Conservation (phyloP, 73 alveolate species). For the Uronychia binucleata region DNA sequence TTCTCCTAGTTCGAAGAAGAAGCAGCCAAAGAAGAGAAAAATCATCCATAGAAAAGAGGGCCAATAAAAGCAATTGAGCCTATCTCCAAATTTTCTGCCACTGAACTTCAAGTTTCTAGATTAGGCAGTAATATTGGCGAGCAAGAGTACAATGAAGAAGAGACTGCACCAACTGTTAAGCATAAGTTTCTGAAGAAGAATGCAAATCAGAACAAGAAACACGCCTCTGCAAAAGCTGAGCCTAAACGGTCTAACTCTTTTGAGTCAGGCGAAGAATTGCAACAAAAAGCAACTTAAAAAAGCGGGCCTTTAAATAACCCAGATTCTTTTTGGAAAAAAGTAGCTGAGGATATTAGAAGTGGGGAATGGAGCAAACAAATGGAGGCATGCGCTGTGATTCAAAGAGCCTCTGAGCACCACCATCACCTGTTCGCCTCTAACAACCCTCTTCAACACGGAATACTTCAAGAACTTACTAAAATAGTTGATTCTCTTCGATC, state of each 20-base stretch:
- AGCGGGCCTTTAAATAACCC: constrained; percentile 8
- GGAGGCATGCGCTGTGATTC: background rate
- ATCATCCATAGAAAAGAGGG: background rate
- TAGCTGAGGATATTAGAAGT: background rate
- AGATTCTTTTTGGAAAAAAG: background rate
- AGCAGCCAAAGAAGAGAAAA: background rate
- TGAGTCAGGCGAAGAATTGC: background rate
- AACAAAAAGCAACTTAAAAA: no score
- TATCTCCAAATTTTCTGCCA: background rate
- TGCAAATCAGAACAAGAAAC: background rate
- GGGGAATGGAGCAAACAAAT: background rate
- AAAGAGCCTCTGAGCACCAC: constrained; percentile 4
- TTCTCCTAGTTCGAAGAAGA: background rate
- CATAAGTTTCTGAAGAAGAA: background rate
- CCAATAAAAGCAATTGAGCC: background rate
- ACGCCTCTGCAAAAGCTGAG: background rate
- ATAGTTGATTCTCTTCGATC: constrained; percentile 4
- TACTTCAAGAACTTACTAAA: background rate
- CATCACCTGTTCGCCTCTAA: background rate
- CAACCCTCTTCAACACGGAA: background rate
- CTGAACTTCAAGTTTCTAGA: background rate
- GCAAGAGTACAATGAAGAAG: background rate
- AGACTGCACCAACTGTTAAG: background rate
- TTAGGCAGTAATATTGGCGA: background rate
- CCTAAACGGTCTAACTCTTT: background rate